Evolutionary conservation across 768 basidiomycete species (phyloP).

Genomic region (Mrakia blollopis): DNA sequence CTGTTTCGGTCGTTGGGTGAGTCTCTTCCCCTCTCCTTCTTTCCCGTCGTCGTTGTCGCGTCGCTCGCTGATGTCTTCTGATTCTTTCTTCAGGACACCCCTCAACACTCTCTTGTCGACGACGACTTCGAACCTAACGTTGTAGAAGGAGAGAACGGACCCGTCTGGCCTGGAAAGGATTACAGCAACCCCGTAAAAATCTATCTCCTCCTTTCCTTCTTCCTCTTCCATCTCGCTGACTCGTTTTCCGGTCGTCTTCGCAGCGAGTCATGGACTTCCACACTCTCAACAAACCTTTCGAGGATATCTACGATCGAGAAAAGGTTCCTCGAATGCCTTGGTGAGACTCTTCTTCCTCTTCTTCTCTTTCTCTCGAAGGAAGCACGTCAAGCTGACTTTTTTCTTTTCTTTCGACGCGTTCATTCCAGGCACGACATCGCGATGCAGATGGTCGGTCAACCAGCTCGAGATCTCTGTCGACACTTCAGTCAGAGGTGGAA

Average conservation of each 20-base stretch:
- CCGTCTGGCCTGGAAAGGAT: conserved; percentile 76
- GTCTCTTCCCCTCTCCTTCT: conserved; percentile 1
- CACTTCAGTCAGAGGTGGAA: conserved; percentile 98
- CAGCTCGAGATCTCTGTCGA: conserved; percentile 85
- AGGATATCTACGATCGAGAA: conserved; percentile 89
- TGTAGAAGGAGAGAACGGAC: conserved; percentile 53
- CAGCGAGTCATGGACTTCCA: conserved; percentile 81
- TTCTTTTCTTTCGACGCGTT: too few relatives aligned
- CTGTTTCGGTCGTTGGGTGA: conserved; percentile 51
- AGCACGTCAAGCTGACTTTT: too few relatives aligned
- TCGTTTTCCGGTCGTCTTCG: conserved; percentile 49
- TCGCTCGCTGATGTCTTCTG: neutral
- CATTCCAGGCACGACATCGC: conserved; percentile 76
- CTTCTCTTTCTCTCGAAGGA: too few relatives aligned
- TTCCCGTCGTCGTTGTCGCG: neutral
- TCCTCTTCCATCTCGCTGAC: neutral
- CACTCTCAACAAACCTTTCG: conserved; percentile 76
- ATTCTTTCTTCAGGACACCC: conserved; percentile 62
- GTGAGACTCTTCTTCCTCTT: too few relatives aligned
- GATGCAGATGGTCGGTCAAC: conserved; percentile 92
- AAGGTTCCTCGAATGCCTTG: conserved; percentile 95
- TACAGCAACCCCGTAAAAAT: conserved; percentile 29
- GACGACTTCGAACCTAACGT: conserved; percentile 59
- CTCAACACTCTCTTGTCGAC: conserved; percentile 85
- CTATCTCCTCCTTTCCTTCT: conserved; percentile 4